These are phyloP conservation scores for Tagetes erecta DNA, from an alignment of 129 eudicot species.

Conservation along the genomic window DNA sequence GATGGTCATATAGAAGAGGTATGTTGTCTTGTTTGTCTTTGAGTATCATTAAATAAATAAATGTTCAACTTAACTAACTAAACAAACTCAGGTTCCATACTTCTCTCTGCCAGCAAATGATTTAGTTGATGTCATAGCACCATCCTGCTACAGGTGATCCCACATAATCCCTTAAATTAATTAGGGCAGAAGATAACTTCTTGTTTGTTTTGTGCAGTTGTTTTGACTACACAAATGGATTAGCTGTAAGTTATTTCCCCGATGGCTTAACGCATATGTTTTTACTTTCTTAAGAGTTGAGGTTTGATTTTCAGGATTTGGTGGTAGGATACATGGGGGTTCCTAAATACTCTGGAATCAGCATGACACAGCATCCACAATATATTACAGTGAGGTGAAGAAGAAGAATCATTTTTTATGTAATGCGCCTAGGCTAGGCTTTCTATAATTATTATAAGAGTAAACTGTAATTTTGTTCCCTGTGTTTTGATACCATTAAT, in stretches of 20 bases:
- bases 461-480: too few relatives aligned
- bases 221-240: slow-evolving; percentile 96
- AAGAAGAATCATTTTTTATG: too few relatives aligned
- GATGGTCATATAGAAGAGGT: slow-evolving; percentile 99
- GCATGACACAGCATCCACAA: slow-evolving; percentile 98
- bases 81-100: slow-evolving; percentile 78
- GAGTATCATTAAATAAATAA: slow-evolving; percentile 27
- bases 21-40: slow-evolving; percentile 22
- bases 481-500: too few relatives aligned
- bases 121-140: slow-evolving; percentile 94
- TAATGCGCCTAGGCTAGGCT: too few relatives aligned
- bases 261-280: neutral
- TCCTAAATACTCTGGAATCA: slow-evolving; percentile 84
- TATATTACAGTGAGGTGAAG: slow-evolving; percentile 92
- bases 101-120: slow-evolving; percentile 98
- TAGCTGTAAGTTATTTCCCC: slow-evolving; percentile 71
- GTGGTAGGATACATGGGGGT: slow-evolving; percentile 99
- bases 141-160: slow-evolving; percentile 91
- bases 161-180: neutral
- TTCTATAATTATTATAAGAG: neutral
- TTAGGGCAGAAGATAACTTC: slow-evolving; percentile 3
- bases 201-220: slow-evolving; percentile 55
- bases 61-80: slow-evolving; percentile 35
- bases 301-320: slow-evolving; percentile 60
- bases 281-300: neutral